Evolutionary conservation across 1,284 basidiomycete genomes (phyloP).

Genomic region (Rhodotorula mucilaginosa): DNA sequence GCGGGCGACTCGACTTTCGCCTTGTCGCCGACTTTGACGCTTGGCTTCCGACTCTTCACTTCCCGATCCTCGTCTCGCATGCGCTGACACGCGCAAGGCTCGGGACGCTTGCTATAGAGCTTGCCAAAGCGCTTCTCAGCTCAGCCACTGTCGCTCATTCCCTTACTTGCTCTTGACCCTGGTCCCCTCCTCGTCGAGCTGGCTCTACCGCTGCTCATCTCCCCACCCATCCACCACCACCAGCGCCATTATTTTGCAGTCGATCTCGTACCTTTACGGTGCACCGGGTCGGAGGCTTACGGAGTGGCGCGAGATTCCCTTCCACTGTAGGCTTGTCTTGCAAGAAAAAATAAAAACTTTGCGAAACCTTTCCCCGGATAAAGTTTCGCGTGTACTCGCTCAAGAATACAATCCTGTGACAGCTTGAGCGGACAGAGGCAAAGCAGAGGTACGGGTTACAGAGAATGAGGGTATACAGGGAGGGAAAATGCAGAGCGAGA

Average conservation of each 20-base stretch:
- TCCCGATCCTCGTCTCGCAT: background rate
- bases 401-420: too few species aligned
- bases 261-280: conserved; percentile 1
- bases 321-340: too few species aligned
- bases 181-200: background rate
- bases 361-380: too few species aligned
- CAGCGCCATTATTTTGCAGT: conserved; percentile 32
- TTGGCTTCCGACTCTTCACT: background rate
- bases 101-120: too few species aligned
- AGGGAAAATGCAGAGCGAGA: background rate
- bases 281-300: conserved; percentile 23
- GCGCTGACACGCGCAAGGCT: too few species aligned
- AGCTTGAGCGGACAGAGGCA: too few species aligned
- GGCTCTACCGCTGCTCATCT: background rate
- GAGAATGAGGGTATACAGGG: background rate
- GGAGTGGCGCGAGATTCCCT: conserved; percentile 37
- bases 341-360: too few species aligned
- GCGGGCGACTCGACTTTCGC: background rate
- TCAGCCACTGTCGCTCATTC: too few species aligned
- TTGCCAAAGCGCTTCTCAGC: background rate
- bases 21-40: background rate
- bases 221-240: too few species aligned
- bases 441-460: background rate
- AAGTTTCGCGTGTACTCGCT: too few species aligned
- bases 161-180: background rate